phyloP scores from a whole-genome alignment of 495 filamentous ascomycete species.

The Penicilliopsis zonata region DNA sequence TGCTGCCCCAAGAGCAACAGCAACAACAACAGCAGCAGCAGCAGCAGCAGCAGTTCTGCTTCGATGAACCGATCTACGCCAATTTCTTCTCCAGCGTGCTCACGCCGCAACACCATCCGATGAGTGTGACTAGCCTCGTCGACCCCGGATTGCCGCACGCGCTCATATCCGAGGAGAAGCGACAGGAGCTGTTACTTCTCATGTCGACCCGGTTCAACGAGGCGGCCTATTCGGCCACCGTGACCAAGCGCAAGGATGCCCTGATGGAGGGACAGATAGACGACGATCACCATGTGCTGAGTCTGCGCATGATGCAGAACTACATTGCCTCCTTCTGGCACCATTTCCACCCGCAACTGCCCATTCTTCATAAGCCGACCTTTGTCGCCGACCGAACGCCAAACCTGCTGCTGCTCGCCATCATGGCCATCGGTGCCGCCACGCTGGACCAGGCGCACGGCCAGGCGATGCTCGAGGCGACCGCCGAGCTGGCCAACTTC shows the following conservation, averaged over 20 bases:
- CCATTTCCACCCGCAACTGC: conserved; percentile 89
- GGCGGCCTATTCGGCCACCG: conserved; percentile 59
- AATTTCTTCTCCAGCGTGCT: conserved; percentile 23
- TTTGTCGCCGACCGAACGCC: conserved; percentile 81
- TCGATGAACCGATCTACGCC: conserved; percentile 27
- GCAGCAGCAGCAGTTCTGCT: conserved; percentile 26
- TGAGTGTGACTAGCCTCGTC: conserved; percentile 86
- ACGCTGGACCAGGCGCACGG: conserved; percentile 77
- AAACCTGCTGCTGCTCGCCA: conserved; percentile 75
- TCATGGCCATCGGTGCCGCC: conserved; percentile 88
- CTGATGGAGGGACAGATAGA: conserved; percentile 69
- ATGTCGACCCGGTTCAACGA: conserved; percentile 76
- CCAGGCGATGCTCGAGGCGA: conserved; percentile 54
- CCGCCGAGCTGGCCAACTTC: conserved; percentile 71
- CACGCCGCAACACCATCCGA: conserved; percentile 57
- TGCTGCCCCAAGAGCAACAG: conserved; percentile 31
- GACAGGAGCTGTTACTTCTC: conserved; percentile 72
- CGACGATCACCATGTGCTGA: conserved; percentile 65
- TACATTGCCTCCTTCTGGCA: conserved; percentile 93
- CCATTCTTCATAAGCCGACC: conserved; percentile 88
- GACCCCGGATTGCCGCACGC: conserved; percentile 71
- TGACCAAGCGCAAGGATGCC: conserved; percentile 63
- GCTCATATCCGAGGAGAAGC: conserved; percentile 77
- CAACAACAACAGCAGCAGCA: conserved; percentile 37
- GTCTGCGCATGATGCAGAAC: conserved; percentile 85